Percentiles rank a stretch among this genome's conserved stretches.
Evolutionary conservation across 2,329 filamentous ascomycete species (phyloP).

Genomic region (Monosporascus sp.): DNA sequence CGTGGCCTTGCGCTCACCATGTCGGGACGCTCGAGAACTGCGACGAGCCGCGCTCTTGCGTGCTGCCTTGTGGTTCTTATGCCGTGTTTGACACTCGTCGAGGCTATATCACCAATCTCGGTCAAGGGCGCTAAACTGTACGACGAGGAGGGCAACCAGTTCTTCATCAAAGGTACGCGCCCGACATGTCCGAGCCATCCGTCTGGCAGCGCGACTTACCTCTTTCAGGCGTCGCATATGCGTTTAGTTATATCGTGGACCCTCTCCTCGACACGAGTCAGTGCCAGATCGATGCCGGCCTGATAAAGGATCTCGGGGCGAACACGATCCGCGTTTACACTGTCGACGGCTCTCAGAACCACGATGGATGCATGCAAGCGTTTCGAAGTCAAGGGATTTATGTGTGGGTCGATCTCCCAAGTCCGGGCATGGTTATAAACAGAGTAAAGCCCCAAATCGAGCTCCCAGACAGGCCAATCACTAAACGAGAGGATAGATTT

Average conservation of each 20-base stretch:
- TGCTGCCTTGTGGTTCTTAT: not conserved
- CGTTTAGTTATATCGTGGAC: not conserved
- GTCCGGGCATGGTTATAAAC: conserved; percentile 46
- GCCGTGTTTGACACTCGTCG: not conserved
- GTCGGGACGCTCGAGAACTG: not conserved
- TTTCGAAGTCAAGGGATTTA: conserved; percentile 64
- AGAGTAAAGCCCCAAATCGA: conserved; percentile 24
- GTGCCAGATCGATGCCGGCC: conserved; percentile 3
- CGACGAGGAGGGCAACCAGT: conserved; percentile 1
- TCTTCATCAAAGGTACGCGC: not conserved
- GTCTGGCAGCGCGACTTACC: not conserved
- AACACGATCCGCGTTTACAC: conserved; percentile 65
- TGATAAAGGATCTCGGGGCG: conserved; percentile 6
- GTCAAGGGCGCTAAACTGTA: conserved; percentile 1
- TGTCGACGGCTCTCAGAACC: conserved; percentile 52
- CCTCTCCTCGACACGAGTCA: conserved; percentile 1
- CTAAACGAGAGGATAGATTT: conserved; percentile 15
- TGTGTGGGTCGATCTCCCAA: conserved; percentile 54
- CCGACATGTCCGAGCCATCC: not conserved
- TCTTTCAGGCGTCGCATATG: not conserved
- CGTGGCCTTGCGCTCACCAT: not conserved
- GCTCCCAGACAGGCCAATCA: not conserved
- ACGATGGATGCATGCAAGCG: conserved; percentile 57
- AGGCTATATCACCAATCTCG: conserved; percentile 1
- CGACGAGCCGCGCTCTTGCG: not conserved